These are phyloP conservation scores for Phialocephala subalpina DNA, from an alignment of 2,329 filamentous ascomycete species.

Conservation along the genomic window DNA sequence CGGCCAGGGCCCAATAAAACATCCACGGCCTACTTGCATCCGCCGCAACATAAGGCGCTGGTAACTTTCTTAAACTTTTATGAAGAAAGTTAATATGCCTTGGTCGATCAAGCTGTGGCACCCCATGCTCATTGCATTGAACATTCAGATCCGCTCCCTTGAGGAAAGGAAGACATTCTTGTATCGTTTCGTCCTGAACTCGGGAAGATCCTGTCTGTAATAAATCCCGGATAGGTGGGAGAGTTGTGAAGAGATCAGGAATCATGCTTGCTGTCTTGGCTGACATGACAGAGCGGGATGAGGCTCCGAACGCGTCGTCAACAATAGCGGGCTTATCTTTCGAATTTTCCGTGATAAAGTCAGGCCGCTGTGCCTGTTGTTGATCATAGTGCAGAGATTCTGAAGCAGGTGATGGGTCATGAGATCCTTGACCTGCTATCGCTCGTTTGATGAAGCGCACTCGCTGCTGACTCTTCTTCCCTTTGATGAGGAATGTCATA, in stretches of 20 bases:
- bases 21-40: slow-evolving; percentile 95
- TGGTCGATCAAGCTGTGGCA: slow-evolving; percentile 76
- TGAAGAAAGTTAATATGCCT: slow-evolving; percentile 70
- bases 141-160: slow-evolving; percentile 55
- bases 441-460: slow-evolving; percentile 42
- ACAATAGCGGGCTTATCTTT: neutral
- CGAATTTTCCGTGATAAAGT: slow-evolving; percentile 32
- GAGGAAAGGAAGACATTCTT: slow-evolving; percentile 74
- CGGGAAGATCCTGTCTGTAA: slow-evolving; percentile 73
- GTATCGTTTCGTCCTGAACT: slow-evolving; percentile 73
- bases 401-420: slow-evolving; percentile 1
- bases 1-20: slow-evolving; percentile 89
- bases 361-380: slow-evolving; percentile 26
- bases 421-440: slow-evolving; percentile 25
- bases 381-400: slow-evolving; percentile 9
- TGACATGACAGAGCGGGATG: slow-evolving; percentile 27
- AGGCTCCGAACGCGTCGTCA: neutral
- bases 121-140: slow-evolving; percentile 72
- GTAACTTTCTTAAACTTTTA: slow-evolving; percentile 66
- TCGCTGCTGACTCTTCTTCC: slow-evolving; percentile 39
- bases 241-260: slow-evolving; percentile 63
- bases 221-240: slow-evolving; percentile 70
- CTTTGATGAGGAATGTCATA: slow-evolving; percentile 44
- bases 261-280: slow-evolving; percentile 43
- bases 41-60: slow-evolving; percentile 73